These are phyloP conservation scores for Cladosporium oxysporum DNA, from an alignment of 2,329 filamentous ascomycete genomes.

Conservation along the genomic window DNA sequence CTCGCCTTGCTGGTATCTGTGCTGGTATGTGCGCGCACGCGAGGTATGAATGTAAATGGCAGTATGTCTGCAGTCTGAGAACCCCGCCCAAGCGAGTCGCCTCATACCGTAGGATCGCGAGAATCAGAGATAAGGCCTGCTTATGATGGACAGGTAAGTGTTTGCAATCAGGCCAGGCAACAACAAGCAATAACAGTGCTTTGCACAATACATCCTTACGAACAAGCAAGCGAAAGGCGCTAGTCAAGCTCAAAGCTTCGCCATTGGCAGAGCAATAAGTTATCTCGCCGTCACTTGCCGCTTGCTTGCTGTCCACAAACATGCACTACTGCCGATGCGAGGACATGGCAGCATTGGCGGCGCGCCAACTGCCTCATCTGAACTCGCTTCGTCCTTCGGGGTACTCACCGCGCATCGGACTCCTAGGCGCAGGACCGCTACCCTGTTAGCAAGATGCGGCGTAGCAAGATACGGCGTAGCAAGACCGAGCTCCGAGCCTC, in stretches of 20 bases:
- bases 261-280: not conserved
- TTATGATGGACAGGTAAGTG: not conserved
- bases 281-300: not conserved
- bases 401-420: not conserved
- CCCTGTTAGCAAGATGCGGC: not conserved
- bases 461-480: not conserved
- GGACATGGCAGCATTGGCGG: not conserved
- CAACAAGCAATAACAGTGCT: not conserved
- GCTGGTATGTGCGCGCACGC: too few relatives aligned
- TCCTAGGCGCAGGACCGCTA: not conserved
- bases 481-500: not conserved
- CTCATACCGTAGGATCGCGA: not conserved
- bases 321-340: not conserved
- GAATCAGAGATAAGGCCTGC: not conserved
- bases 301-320: not conserved
- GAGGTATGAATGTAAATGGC: not conserved
- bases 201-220: not conserved
- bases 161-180: not conserved
- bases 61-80: not conserved
- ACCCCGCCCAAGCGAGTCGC: not conserved
- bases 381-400: not conserved
- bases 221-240: not conserved
- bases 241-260: not conserved
- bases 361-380: not conserved
- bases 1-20: too few relatives aligned